Evolutionary conservation across 1,284 basidiomycete genomes (phyloP), one percentile per base, ranked within the genome.

Genomic region (Boletellus deceptivus): DNA sequence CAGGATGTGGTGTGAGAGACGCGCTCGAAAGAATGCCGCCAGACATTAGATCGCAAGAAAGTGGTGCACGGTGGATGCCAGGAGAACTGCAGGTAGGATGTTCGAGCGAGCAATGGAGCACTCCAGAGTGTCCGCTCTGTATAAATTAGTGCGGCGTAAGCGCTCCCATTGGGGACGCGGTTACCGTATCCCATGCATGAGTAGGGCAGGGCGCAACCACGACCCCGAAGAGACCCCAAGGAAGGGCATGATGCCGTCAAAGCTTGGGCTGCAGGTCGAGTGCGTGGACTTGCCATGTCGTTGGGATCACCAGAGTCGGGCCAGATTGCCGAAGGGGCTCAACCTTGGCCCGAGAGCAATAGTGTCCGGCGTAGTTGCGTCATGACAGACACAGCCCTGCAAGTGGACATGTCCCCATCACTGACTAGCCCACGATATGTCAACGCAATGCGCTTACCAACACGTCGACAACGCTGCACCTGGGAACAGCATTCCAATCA

Each of bases 291-390:
- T 20, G 25, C 27, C 16, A 20, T 17, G 38, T 16, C 8, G 40
- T n/a, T 10, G 17, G 3, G 17, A 34, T 20, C 6, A 22, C 39
- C 13, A 34, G 9, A 24, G 37, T 55, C 45, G 53, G 53, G 48
- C 33, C 27, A 38, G 40, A 41, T 37, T 8, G 41, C 57, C 57
- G 57, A 59, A 54, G 4, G 8, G 36, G 47, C 35, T 59, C 38
- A 59, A 48, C 43, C 33, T 48, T 59, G 54, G 57, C 34, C 49
- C 59, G 38, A 49, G 36, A 9, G 34, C 25, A 49, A 50, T 42
- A 10, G n/a, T 6, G n/a, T 35, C 14, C n/a, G 34, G n/a, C 16
- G 34, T n/a, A 16, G 13, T 35, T 16, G 11, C n/a, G 7, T 35
- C 11, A 13, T 31, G 29, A 31, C 29, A 31, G 29, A 31, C 29